Evolutionary conservation across 2,329 filamentous ascomycete species (phyloP).

Genomic region (Stenocarpella maydis): DNA sequence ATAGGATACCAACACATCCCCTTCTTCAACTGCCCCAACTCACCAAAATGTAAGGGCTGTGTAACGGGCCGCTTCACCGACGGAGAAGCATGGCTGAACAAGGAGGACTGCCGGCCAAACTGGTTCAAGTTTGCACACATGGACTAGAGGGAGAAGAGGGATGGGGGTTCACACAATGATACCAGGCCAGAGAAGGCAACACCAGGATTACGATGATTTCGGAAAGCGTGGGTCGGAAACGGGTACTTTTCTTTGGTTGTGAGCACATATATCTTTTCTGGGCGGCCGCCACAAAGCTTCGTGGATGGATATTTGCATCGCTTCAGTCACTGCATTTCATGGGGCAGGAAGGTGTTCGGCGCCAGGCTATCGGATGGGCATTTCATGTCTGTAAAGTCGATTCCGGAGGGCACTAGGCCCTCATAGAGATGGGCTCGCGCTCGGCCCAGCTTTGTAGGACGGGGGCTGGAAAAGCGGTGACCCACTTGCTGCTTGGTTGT

Average conservation of each 20-base stretch:
- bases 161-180: slow-evolving; percentile 11
- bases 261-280: slow-evolving; percentile 24
- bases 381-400: slow-evolving; percentile 18
- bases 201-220: slow-evolving; percentile 29
- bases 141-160: slow-evolving; percentile 59
- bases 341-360: slow-evolving; percentile 34
- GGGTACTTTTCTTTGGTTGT: slow-evolving; percentile 19
- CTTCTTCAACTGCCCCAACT: slow-evolving; percentile 99
- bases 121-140: slow-evolving; percentile 97
- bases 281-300: slow-evolving; percentile 20
- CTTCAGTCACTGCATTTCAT: slow-evolving; percentile 29
- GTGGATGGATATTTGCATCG: slow-evolving; percentile 31
- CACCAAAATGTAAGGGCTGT: slow-evolving; percentile 89
- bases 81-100: slow-evolving; percentile 83
- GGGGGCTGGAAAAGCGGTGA: background rate
- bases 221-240: slow-evolving; percentile 1
- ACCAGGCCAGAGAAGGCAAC: slow-evolving; percentile 13
- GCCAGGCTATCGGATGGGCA: slow-evolving; percentile 28
- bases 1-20: slow-evolving; percentile 99
- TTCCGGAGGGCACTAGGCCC: slow-evolving; percentile 6
- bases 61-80: slow-evolving; percentile 88
- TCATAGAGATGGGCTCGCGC: background rate
- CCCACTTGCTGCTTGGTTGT: slow-evolving; percentile 7
- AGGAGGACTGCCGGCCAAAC: slow-evolving; percentile 92
- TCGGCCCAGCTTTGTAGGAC: background rate